Conservation (phyloP, 202 grass and related monocot species). For the Zoysia matrella region DNA sequence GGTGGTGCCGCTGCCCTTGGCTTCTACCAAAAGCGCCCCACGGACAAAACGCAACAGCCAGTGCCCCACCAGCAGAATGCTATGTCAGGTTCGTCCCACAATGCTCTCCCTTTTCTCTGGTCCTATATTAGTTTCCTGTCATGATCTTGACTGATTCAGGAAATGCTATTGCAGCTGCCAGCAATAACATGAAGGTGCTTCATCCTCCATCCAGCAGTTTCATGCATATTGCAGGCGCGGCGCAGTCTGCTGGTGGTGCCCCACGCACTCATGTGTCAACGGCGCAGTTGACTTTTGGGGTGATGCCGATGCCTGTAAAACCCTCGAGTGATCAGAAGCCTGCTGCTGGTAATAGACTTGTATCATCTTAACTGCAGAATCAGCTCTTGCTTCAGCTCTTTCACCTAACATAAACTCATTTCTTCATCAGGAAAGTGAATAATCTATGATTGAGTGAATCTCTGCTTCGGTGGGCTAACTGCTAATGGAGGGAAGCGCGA, state of each 20-base stretch:
- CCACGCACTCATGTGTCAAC: constrained; percentile 58
- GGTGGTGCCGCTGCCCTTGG: constrained; percentile 30
- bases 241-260: constrained; percentile 49
- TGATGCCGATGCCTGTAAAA: constrained; percentile 59
- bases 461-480: constrained; percentile 1
- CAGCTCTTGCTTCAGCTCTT: not conserved
- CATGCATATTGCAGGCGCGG: constrained; percentile 50
- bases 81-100: constrained; percentile 28
- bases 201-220: constrained; percentile 45
- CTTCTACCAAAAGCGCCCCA: constrained; percentile 64
- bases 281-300: constrained; percentile 56
- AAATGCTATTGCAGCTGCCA: constrained; percentile 47
- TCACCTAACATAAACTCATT: constrained; percentile 2
- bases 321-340: constrained; percentile 75
- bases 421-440: constrained; percentile 49
- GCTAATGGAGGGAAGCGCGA: constrained; percentile 24
- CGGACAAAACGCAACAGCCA: constrained; percentile 60
- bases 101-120: constrained; percentile 48
- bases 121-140: constrained; percentile 38
- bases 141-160: constrained; percentile 36
- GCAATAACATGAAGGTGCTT: constrained; percentile 56
- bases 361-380: not conserved
- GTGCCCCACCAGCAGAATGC: constrained; percentile 59
- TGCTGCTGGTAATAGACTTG: constrained; percentile 63
- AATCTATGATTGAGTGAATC: not conserved